Evolutionary conservation across 768 basidiomycete genomes (phyloP).

Genomic region (Amylocystis lapponica): DNA sequence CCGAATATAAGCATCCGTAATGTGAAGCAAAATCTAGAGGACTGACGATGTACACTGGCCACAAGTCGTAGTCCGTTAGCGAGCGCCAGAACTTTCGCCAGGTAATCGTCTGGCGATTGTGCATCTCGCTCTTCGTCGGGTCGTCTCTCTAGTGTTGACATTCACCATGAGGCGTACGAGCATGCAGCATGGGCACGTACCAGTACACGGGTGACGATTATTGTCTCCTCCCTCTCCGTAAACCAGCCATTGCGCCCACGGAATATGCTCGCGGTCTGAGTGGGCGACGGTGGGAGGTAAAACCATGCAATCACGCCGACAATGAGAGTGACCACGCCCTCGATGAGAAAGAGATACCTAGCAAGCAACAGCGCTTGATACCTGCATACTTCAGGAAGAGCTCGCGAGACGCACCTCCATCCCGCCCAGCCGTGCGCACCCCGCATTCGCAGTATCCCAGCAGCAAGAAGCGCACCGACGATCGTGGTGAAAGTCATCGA

Average conservation of each 20-base stretch:
- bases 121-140: constrained; percentile 51
- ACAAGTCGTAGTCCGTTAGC: constrained; percentile 56
- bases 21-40: neutral
- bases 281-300: constrained; percentile 53
- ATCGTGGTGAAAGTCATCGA: constrained; percentile 9
- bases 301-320: constrained; percentile 46
- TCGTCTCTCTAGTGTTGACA: too few species aligned
- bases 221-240: constrained; percentile 43
- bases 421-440: constrained; percentile 47
- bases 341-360: constrained; percentile 41
- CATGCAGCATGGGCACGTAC: too few species aligned
- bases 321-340: constrained; percentile 40
- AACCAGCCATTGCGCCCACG: constrained; percentile 62
- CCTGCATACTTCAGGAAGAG: constrained; percentile 51
- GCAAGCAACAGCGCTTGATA: constrained; percentile 29
- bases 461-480: constrained; percentile 45
- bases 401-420: constrained; percentile 61
- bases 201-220: constrained; percentile 54
- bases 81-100: constrained; percentile 46
- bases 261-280: constrained; percentile 49
- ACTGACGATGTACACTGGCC: constrained; percentile 57
- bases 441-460: constrained; percentile 53
- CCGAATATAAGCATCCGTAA: neutral
- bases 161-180: too few species aligned
- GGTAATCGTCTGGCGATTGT: constrained; percentile 58